Evolutionary conservation across 2,329 filamentous ascomycete genomes (phyloP).

Genomic region (Penicillium olsonii): DNA sequence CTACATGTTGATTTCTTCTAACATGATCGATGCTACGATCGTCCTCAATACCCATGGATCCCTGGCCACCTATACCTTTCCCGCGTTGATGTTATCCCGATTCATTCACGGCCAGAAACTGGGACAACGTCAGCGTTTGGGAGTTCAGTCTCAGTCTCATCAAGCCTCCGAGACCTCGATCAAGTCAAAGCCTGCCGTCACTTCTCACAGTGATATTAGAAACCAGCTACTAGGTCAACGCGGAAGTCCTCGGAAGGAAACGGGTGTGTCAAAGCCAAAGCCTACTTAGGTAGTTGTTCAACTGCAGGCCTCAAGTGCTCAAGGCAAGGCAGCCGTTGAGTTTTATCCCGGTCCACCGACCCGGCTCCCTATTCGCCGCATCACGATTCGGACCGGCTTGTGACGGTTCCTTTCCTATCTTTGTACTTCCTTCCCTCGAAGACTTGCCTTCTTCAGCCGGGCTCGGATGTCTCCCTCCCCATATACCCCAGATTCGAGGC

Average conservation of each 20-base stretch:
- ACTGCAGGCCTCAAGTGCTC: constrained; percentile 11
- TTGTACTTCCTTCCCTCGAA: constrained; percentile 8
- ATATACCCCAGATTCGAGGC: constrained; percentile 13
- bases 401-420: constrained; percentile 8
- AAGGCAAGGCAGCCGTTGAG: constrained; percentile 21
- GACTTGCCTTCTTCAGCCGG: constrained; percentile 11
- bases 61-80: constrained; percentile 21
- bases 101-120: too few species aligned
- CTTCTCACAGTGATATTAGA: neutral
- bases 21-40: too few species aligned
- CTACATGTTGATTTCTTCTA: too few species aligned
- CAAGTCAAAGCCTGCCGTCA: too few species aligned
- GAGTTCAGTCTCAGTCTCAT: constrained; percentile 9
- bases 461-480: constrained; percentile 1
- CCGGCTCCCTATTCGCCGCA: constrained; percentile 19
- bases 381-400: constrained; percentile 20
- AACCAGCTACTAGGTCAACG: neutral
- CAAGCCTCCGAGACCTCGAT: too few species aligned
- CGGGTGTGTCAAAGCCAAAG: constrained; percentile 11
- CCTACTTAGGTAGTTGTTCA: constrained; percentile 18
- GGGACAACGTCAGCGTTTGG: constrained; percentile 20
- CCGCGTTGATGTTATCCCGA: constrained; percentile 27
- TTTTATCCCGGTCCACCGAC: constrained; percentile 22
- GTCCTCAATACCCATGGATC: too few species aligned
- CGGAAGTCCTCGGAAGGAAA: neutral